phyloP scores from a whole-genome alignment of 345 rosid species.

The Stellera chamaejasme region DNA sequence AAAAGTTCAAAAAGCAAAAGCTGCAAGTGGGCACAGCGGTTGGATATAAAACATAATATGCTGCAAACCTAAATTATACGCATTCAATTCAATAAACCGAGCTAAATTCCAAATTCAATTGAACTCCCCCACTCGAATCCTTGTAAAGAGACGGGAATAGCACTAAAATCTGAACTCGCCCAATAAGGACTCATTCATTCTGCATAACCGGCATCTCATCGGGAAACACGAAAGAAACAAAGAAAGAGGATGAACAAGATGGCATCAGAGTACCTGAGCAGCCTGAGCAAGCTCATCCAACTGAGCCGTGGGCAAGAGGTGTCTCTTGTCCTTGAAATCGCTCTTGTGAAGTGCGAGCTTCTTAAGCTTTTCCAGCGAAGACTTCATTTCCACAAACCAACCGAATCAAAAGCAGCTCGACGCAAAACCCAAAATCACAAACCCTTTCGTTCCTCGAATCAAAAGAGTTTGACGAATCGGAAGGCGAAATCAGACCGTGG shows the following conservation, averaged over 20 bases:
- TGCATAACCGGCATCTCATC: no score
- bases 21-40: neutral
- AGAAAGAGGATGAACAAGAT: neutral
- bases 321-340: constrained; percentile 62
- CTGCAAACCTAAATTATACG: no score
- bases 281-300: constrained; percentile 82
- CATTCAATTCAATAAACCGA: no score
- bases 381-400: constrained; percentile 51
- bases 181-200: no score
- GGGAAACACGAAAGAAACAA: no score
- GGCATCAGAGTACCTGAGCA: constrained; percentile 45
- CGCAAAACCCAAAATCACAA: constrained; percentile 4
- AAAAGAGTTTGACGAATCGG: constrained; percentile 7
- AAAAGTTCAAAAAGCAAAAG: constrained; percentile 1
- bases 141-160: no score
- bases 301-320: constrained; percentile 37
- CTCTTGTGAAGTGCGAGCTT: constrained; percentile 63
- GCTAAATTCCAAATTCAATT: no score
- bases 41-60: no score
- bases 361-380: constrained; percentile 56
- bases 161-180: no score
- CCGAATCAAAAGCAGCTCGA: constrained; percentile 27
- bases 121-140: no score
- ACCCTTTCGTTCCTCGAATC: neutral
- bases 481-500: constrained; percentile 3